These are phyloP conservation scores for Fagopyrum esculentum DNA, from an alignment of 148 eudicot genomes.

Conservation along the genomic window DNA sequence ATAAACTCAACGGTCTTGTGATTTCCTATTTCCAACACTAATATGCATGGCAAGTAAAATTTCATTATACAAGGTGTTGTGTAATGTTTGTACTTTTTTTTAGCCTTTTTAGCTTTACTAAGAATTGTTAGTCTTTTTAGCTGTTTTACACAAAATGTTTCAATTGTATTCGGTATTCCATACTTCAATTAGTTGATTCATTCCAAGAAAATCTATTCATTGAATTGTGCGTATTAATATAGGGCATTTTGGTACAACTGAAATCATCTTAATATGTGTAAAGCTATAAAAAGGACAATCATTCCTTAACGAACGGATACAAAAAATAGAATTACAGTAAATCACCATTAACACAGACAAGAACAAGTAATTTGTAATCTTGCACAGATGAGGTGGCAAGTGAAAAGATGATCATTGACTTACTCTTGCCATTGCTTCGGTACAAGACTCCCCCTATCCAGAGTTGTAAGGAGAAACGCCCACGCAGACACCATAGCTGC, in stretches of 20 bases:
- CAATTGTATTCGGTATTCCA: no score
- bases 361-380: background rate
- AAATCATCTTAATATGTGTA: no score
- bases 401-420: conserved; percentile 16
- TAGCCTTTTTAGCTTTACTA: background rate
- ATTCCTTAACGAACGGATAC: no score
- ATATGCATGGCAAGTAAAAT: no score
- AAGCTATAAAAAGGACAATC: no score
- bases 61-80: background rate
- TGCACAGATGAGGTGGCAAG: background rate
- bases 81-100: background rate
- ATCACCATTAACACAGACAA: background rate
- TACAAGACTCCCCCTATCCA: conserved; percentile 44
- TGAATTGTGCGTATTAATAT: no score
- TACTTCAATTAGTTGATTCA: no score
- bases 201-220: no score
- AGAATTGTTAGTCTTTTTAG: background rate
- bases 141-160: no score
- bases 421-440: conserved; percentile 78
- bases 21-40: no score
- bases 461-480: conserved; percentile 84
- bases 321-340: background rate
- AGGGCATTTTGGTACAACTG: no score
- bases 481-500: conserved; percentile 80
- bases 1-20: no score